These are phyloP conservation scores for Fomitopsis schrenkii DNA, from an alignment of 1,284 basidiomycete species.

Conservation along the genomic window DNA sequence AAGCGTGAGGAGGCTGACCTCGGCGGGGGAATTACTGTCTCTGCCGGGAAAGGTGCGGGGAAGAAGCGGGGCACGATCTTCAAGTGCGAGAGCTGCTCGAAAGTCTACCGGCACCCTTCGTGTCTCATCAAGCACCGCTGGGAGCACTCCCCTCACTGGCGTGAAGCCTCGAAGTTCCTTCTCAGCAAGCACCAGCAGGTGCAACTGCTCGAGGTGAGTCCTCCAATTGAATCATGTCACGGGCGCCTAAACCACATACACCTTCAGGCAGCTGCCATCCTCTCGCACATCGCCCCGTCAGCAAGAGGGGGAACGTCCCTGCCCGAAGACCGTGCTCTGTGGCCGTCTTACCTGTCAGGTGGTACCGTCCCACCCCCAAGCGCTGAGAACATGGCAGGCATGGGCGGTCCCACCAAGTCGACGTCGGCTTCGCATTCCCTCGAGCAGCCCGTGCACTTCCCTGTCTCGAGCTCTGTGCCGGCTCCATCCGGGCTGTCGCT, in stretches of 20 bases:
- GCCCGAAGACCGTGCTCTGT: slow-evolving; percentile 88
- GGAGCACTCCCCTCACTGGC: slow-evolving; percentile 98
- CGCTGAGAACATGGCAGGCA: slow-evolving; percentile 14
- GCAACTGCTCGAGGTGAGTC: slow-evolving; percentile 83
- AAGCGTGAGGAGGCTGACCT: slow-evolving; percentile 28
- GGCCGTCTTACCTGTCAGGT: slow-evolving; percentile 76
- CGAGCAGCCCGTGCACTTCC: slow-evolving; percentile 20
- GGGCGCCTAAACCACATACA: too few relatives aligned
- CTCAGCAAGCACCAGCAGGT: slow-evolving; percentile 98
- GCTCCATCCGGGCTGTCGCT: slow-evolving; percentile 16
- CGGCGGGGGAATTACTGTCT: slow-evolving; percentile 30
- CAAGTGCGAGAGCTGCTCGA: slow-evolving; percentile 89
- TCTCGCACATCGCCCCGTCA: slow-evolving; percentile 74
- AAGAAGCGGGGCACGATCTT: slow-evolving; percentile 83
- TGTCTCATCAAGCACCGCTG: slow-evolving; percentile 96
- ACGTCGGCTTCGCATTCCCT: slow-evolving; percentile 19
- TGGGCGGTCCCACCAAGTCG: slow-evolving; percentile 9
- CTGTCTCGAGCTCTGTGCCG: slow-evolving; percentile 42
- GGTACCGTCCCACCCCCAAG: slow-evolving; percentile 61
- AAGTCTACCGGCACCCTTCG: slow-evolving; percentile 93
- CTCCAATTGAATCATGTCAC: not conserved
- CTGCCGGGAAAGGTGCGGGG: slow-evolving; percentile 35
- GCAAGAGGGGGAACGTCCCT: slow-evolving; percentile 71
- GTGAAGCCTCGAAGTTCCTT: slow-evolving; percentile 90
- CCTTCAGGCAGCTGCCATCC: slow-evolving; percentile 84